phyloP scores from a whole-genome alignment of 768 basidiomycete species.

The Agrocybe pediades region DNA sequence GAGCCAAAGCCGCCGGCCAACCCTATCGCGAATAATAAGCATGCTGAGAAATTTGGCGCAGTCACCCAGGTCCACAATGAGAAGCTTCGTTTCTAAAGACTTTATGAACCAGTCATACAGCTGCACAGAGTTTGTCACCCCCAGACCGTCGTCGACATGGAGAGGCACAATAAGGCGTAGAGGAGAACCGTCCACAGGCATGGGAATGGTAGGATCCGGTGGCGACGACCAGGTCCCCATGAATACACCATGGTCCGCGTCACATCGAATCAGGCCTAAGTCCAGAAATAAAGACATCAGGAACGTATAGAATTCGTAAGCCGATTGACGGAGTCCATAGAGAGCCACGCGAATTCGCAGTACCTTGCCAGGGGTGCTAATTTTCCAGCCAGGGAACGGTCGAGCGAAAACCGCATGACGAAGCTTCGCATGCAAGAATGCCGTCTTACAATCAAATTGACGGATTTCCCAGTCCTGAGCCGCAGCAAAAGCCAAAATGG shows the following conservation, averaged over 20 bases:
- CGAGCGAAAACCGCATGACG: conserved; percentile 17
- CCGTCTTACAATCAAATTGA: conserved; percentile 28
- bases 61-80: neutral
- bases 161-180: conserved; percentile 3
- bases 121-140: neutral
- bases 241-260: conserved; percentile 6
- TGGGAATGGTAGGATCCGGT: conserved; percentile 10
- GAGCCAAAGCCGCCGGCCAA: neutral
- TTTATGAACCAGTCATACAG: conserved; percentile 1
- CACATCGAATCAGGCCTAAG: neutral
- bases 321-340: conserved; percentile 38
- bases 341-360: conserved; percentile 22
- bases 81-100: neutral
- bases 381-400: neutral
- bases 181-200: conserved; percentile 5
- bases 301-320: conserved; percentile 15
- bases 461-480: conserved; percentile 21
- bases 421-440: conserved; percentile 24
- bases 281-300: too few species aligned
- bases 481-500: conserved; percentile 25
- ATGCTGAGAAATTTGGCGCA: neutral
- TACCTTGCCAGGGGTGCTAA: conserved; percentile 20
- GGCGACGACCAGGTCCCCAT: neutral
- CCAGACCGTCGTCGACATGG: conserved; percentile 12
- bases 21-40: neutral